A percentile compares a stretch with the other conserved stretches of the same genome.
Conservation (phyloP, 192 early-diverging fungal species). For the Gonapodya sp. region DNA sequence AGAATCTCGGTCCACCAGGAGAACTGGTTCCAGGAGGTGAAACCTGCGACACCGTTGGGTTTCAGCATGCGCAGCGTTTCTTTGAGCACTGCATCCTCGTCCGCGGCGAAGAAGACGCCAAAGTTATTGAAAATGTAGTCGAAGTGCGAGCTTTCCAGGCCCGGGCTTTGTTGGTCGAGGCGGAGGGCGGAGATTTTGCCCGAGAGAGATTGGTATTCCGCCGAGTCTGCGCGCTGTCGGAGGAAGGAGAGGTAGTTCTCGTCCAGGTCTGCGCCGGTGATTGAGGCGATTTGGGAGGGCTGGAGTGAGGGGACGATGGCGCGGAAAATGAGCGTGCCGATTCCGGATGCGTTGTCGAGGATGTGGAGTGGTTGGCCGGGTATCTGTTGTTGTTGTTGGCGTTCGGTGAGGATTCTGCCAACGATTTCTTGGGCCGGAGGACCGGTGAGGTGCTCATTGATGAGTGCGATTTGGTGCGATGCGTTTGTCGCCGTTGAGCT, state of each 20-base stretch:
- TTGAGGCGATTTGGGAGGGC: constrained; percentile 11
- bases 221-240: constrained; percentile 3
- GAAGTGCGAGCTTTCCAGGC: constrained; percentile 1
- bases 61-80: neutral
- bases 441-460: neutral
- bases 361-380: constrained; percentile 12
- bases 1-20: neutral
- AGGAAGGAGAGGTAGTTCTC: constrained; percentile 13
- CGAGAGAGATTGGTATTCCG: neutral
- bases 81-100: neutral
- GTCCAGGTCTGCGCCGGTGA: constrained; percentile 14
- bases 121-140: neutral
- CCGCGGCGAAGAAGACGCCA: neutral
- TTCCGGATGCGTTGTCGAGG: constrained; percentile 13
- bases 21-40: neutral
- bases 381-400: neutral
- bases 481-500: neutral
- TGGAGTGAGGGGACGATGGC: constrained; percentile 5
- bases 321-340: constrained; percentile 13
- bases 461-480: neutral
- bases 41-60: neutral
- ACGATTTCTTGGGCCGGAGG: constrained; percentile 7
- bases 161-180: neutral
- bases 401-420: constrained; percentile 7
- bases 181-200: constrained; percentile 1